A percentile compares a stretch with the other conserved stretches of the same genome.
Conservation (phyloP, 1,284 basidiomycete species). For the Apiotrichum brassicae region DNA sequence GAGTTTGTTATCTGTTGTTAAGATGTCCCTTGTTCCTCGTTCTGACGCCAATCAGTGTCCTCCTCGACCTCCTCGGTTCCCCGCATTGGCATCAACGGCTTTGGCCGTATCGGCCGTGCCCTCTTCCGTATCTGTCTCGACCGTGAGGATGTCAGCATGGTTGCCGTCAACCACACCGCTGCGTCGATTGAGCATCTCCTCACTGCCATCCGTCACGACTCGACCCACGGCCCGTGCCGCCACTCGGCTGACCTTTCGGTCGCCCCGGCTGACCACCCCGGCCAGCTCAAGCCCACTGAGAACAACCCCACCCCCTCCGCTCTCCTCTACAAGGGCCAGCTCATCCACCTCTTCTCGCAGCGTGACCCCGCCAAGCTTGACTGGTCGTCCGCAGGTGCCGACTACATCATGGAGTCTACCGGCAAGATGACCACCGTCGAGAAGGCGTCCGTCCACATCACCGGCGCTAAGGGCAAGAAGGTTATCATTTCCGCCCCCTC, state of each 20-base stretch:
- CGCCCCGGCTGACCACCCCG: conserved; percentile 33
- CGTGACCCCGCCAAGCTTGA: conserved; percentile 42
- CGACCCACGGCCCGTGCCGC: conserved; percentile 42
- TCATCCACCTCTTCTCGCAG: conserved; percentile 44
- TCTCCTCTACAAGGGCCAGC: conserved; percentile 37
- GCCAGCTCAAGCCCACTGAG: conserved; percentile 24
- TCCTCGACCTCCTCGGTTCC: conserved; percentile 14
- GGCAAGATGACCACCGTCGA: conserved; percentile 44
- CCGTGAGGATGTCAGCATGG: conserved; percentile 35
- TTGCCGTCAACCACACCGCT: conserved; percentile 48
- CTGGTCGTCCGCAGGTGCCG: conserved; percentile 42
- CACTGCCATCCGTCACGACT: conserved; percentile 44
- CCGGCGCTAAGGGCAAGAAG: conserved; percentile 41
- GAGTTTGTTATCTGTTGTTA: neutral
- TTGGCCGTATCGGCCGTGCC: conserved; percentile 46
- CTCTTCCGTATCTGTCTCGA: conserved; percentile 27
- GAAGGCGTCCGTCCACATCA: conserved; percentile 41
- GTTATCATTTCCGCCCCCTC: conserved; percentile 48
- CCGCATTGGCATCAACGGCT: conserved; percentile 46
- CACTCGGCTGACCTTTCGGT: conserved; percentile 32
- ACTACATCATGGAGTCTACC: conserved; percentile 45
- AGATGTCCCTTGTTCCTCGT: neutral
- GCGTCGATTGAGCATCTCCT: conserved; percentile 42
- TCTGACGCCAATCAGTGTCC: conserved; percentile 3
- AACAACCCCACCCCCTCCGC: conserved; percentile 32